Evolutionary conservation across 257 asterid genomes (phyloP), one percentile per base, ranked within the genome.

Genomic region (Cinchona pubescens): DNA sequence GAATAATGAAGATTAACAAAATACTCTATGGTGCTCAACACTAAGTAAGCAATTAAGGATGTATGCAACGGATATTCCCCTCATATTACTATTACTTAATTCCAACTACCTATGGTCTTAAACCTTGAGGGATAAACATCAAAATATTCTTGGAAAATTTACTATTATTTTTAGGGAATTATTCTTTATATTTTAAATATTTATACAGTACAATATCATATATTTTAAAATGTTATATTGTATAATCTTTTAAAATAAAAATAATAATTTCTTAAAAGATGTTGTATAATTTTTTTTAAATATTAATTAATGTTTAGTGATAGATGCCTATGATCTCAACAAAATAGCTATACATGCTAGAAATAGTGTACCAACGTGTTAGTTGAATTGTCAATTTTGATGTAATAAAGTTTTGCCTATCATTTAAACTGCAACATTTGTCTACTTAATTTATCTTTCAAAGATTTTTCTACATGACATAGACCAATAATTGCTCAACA

Each of bases 31-130:
- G 80, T 82, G 90, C 82, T 79, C 82, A 79, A 83, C 49, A 62
- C 81, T 65, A 60, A 43, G 49, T 12, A 38, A 37, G 27, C 48
- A 78, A 75, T 48, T 73, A 35, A 51, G 34, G 75, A 64, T 48
- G 75, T 65, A 76, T 79, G 85, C 82, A 72, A 80, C 67, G 87
- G 87, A 80, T 80, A 85, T 83, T 84, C 82, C 81, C 79, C 87
- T 73, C 79, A 75, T 71, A 5, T 46, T 29, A 29, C 48, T 3
- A n/a, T 5, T 38, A 25, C 34, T 12, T 2, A 10, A 5, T 21
- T 9, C 13, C 40, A 56, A 15, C 53, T 27, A 25, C 56, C 67
- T 23, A 56, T 14, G 30, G 21, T 34, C 14, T 55, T 4, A 62
- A 49, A 63, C 68, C 73, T 14, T 23, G 67, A 21, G 18, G 46